These are phyloP conservation scores for Talaromyces borbonicus DNA, from an alignment of 495 filamentous ascomycete genomes.

Conservation along the genomic window DNA sequence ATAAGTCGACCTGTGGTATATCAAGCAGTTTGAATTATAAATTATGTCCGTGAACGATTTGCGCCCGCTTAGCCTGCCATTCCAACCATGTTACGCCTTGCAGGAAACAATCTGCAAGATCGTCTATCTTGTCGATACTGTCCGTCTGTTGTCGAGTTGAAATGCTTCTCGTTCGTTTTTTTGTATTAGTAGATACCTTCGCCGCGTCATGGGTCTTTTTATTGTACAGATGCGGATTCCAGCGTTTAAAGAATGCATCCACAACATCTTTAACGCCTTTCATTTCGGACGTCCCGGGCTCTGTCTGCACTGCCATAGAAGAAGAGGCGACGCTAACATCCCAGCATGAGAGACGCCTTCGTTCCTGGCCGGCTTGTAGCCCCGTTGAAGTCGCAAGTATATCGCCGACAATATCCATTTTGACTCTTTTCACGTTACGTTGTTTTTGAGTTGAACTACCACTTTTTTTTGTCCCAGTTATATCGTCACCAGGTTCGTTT, in stretches of 20 bases:
- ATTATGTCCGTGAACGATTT: conserved; percentile 18
- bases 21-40: background rate
- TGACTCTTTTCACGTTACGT: conserved; percentile 15
- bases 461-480: background rate
- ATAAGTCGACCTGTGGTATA: background rate
- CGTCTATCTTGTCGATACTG: conserved; percentile 63
- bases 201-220: too few relatives aligned
- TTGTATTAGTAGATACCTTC: conserved; percentile 11
- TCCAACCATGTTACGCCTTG: conserved; percentile 80
- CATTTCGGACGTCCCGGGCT: too few relatives aligned
- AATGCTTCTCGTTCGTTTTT: conserved; percentile 15
- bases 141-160: conserved; percentile 4
- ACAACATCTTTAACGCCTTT: conserved; percentile 26
- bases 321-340: background rate
- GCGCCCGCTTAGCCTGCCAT: conserved; percentile 64
- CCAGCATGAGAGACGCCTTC: background rate
- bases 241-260: conserved; percentile 36
- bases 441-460: conserved; percentile 7
- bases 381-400: conserved; percentile 34
- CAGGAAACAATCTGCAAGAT: conserved; percentile 80
- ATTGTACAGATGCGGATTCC: conserved; percentile 13
- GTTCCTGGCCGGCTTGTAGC: background rate
- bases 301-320: too few relatives aligned
- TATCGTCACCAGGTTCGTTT: too few relatives aligned
- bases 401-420: conserved; percentile 51